Conservation (phyloP, 306 rosid genomes). For the Lotus japonicus region DNA sequence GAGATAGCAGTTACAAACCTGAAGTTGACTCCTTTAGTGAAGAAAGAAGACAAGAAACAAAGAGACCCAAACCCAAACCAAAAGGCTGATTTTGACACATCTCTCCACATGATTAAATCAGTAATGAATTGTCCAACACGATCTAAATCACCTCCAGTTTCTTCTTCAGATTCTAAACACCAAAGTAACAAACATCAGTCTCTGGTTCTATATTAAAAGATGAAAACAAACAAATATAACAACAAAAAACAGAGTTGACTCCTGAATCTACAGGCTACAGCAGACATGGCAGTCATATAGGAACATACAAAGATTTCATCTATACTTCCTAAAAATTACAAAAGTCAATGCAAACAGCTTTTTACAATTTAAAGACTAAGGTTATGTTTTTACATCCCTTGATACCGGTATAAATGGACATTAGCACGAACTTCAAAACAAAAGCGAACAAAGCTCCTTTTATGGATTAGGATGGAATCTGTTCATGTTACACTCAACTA, state of each 20-base stretch:
- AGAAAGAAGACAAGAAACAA: slow-evolving; percentile 75
- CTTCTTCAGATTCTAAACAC: slow-evolving; percentile 46
- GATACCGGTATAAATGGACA: too few species aligned
- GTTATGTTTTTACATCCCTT: too few species aligned
- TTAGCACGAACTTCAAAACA: too few species aligned
- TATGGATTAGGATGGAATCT: too few species aligned
- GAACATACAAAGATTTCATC: background rate
- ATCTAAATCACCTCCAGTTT: slow-evolving; percentile 43
- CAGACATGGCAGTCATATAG: background rate
- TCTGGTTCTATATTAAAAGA: background rate
- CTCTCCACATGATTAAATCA: slow-evolving; percentile 80
- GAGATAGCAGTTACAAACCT: slow-evolving; percentile 36
- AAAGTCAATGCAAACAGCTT: background rate
- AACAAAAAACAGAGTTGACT: background rate
- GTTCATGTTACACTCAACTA: too few species aligned
- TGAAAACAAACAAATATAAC: background rate
- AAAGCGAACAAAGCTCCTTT: too few species aligned
- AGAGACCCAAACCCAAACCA: slow-evolving; percentile 86
- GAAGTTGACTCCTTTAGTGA: slow-evolving; percentile 51
- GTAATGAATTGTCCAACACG: slow-evolving; percentile 41
- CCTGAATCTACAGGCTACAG: background rate
- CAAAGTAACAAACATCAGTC: background rate
- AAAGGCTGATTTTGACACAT: slow-evolving; percentile 62
- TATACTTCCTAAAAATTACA: background rate
- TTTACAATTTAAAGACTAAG: too few species aligned